Evolutionary conservation across 1,284 basidiomycete genomes (phyloP), one percentile per base, ranked within the genome.

Genomic region (Microbotryum intermedium): DNA sequence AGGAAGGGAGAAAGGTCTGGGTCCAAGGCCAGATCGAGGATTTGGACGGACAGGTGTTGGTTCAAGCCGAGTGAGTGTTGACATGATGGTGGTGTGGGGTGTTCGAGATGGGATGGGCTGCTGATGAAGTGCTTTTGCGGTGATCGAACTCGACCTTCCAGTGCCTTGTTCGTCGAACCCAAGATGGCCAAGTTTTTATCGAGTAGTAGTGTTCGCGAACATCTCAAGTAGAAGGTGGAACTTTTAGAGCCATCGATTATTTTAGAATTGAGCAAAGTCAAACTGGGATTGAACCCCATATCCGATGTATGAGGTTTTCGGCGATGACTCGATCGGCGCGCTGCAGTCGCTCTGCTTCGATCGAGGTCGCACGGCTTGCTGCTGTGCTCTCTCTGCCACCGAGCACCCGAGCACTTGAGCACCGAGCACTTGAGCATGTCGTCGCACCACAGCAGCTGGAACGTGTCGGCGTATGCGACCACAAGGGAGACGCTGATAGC

Each of bases 101-200:
- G n/a, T 18, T 29, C 21, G 25, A 11, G n/a, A 47, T 25, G 21
- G 26, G 7, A 16, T n/a, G 26, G 26, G 29, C n/a, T 6, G 39
- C 42, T 21, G 52, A 29, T 20, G 4, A 25, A 45, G 20, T 26
- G 34, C 20, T n/a, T 25, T 3, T 26, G 5, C 29, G 21, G 21
- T 16, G 43, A 9, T 25, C 9, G n/a, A 16, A 21, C 1, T 25
- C 26, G 18, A 20, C 7, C 20, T 6, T 9, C 18, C 57, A 87
- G 85, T 1, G 86, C 82, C 0, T 78, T 84, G 55, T 92, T 91
- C 70, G 82, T 93, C 21, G 88, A 93, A 71, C 90, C 90, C 7
- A 83, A 82, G 68, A 89, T 88, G 71, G 87, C 90, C 2, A 83
- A 83, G 67, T 79, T 88, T 53, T 77, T 91, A 44, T 82, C 82